A percentile compares a stretch with the other conserved stretches of the same genome.
phyloP scores from a whole-genome alignment of 768 basidiomycete species.

The Macrocybe gigantea region DNA sequence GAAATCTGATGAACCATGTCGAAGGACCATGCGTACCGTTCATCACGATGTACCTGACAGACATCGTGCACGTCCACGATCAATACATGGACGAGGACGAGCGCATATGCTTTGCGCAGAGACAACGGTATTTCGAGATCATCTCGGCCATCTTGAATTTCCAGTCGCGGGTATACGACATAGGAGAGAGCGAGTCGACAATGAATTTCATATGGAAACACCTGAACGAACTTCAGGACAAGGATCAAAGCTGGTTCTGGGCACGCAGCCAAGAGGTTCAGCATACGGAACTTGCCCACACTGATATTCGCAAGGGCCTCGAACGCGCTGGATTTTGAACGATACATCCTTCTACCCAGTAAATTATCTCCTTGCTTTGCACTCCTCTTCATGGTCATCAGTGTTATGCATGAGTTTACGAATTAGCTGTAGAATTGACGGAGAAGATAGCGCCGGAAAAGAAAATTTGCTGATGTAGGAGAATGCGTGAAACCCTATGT shows the following conservation, averaged over 20 bases:
- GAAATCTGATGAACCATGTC: slow-evolving; percentile 36
- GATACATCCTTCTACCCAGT: background rate
- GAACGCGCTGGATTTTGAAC: slow-evolving; percentile 60
- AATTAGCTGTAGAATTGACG: no score
- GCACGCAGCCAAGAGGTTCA: slow-evolving; percentile 54
- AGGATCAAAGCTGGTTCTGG: slow-evolving; percentile 52
- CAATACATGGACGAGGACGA: slow-evolving; percentile 37
- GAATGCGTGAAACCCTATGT: slow-evolving; percentile 35
- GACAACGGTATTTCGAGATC: slow-evolving; percentile 51
- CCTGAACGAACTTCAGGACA: slow-evolving; percentile 31
- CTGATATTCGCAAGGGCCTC: slow-evolving; percentile 61
- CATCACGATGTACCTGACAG: slow-evolving; percentile 56
- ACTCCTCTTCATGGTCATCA: no score
- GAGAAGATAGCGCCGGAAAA: no score
- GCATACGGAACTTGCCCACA: slow-evolving; percentile 51
- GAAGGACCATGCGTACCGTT: slow-evolving; percentile 64
- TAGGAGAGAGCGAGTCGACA: slow-evolving; percentile 39
- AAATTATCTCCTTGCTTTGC: no score
- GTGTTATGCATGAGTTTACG: no score
- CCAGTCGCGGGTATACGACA: slow-evolving; percentile 45
- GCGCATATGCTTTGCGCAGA: slow-evolving; percentile 46
- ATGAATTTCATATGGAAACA: slow-evolving; percentile 42
- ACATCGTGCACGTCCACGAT: slow-evolving; percentile 50
- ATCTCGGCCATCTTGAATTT: slow-evolving; percentile 50
- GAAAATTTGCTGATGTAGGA: slow-evolving; percentile 12